Conservation (phyloP, 495 filamentous ascomycete genomes). For the Penicillium soppii region DNA sequence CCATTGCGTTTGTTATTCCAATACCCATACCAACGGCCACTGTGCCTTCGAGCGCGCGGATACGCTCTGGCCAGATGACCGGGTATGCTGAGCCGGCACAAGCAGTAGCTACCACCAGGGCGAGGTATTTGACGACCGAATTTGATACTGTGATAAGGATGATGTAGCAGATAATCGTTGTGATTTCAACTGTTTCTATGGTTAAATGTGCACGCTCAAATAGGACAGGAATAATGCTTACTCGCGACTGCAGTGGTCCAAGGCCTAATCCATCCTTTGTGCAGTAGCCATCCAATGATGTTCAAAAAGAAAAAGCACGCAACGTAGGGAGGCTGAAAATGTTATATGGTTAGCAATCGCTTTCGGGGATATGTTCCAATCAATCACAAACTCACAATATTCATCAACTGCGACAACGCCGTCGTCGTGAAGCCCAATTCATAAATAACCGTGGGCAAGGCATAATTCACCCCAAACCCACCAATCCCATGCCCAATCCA, state of each 20-base stretch:
- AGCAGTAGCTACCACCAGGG: slow-evolving; percentile 38
- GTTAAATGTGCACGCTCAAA: too few relatives aligned
- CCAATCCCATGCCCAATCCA: slow-evolving; percentile 45
- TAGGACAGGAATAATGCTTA: slow-evolving; percentile 11
- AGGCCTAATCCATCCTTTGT: slow-evolving; percentile 33
- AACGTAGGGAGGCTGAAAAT: slow-evolving; percentile 37
- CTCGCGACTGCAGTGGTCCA: slow-evolving; percentile 43
- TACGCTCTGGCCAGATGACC: slow-evolving; percentile 47
- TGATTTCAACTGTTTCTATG: slow-evolving; percentile 31
- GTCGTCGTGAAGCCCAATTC: slow-evolving; percentile 42
- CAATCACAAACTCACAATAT: slow-evolving; percentile 32
- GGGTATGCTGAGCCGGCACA: slow-evolving; percentile 42
- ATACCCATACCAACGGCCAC: slow-evolving; percentile 40
- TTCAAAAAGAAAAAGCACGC: slow-evolving; percentile 40
- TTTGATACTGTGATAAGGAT: slow-evolving; percentile 41
- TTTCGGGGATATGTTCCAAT: neutral
- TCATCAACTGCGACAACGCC: slow-evolving; percentile 42
- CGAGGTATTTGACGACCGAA: slow-evolving; percentile 38
- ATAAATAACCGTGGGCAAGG: slow-evolving; percentile 44
- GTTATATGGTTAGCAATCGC: neutral
- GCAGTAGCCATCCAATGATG: slow-evolving; percentile 32
- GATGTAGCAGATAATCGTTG: slow-evolving; percentile 46
- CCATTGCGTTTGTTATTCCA: slow-evolving; percentile 46
- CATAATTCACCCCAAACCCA: slow-evolving; percentile 41
- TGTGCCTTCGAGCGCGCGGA: slow-evolving; percentile 40